Conservation (phyloP, 352 stramenopile species). For the Pythium brassicae region DNA sequence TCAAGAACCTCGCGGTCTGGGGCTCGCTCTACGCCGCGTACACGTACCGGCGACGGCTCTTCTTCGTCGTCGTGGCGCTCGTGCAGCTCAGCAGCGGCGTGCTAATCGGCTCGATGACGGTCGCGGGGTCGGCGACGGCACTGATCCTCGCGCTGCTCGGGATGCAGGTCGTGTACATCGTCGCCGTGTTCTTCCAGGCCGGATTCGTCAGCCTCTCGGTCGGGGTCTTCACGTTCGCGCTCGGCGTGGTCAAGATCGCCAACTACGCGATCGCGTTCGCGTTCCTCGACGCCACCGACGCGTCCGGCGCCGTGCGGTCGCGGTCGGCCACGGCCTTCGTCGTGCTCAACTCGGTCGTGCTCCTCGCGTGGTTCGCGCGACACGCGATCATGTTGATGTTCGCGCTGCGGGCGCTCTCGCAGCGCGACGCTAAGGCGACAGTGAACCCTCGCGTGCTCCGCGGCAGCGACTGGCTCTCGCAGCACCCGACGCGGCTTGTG, state of each 20-base stretch:
- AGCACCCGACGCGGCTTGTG: not conserved
- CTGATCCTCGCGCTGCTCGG: constrained; percentile 46
- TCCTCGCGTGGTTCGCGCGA: constrained; percentile 57
- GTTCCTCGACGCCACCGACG: constrained; percentile 41
- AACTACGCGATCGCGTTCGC: constrained; percentile 58
- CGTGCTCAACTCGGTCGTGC: constrained; percentile 56
- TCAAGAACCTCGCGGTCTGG: constrained; percentile 49
- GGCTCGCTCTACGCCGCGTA: constrained; percentile 61
- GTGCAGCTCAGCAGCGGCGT: constrained; percentile 52
- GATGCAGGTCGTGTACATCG: constrained; percentile 47
- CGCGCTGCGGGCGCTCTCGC: constrained; percentile 3
- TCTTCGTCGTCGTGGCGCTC: constrained; percentile 50
- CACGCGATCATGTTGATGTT: constrained; percentile 43
- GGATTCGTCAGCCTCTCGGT: constrained; percentile 33
- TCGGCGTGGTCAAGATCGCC: constrained; percentile 46
- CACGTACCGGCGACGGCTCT: constrained; percentile 57
- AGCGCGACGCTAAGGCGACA: not conserved
- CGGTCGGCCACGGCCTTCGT: constrained; percentile 53
- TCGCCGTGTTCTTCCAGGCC: constrained; percentile 38
- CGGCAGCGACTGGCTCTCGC: not conserved
- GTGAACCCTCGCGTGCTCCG: not conserved
- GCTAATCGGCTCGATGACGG: constrained; percentile 47
- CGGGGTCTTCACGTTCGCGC: constrained; percentile 42
- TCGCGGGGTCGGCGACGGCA: constrained; percentile 18
- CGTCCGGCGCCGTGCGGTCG: constrained; percentile 30